Evolutionary conservation across 2,329 filamentous ascomycete genomes (phyloP).

Genomic region (Phyllosticta ampelicida): DNA sequence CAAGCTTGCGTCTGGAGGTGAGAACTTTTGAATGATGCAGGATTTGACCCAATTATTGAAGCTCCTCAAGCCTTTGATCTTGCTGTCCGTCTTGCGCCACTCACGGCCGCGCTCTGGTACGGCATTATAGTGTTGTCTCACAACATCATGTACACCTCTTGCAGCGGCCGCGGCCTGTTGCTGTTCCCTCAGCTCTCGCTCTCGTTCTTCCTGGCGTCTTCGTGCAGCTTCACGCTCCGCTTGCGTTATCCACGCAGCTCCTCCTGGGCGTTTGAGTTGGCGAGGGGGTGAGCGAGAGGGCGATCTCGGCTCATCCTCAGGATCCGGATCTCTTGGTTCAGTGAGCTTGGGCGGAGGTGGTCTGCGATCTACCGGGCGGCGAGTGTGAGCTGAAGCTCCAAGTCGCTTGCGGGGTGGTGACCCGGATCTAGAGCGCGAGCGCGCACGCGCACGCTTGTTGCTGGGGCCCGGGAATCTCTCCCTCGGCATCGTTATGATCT

Average conservation of each 20-base stretch:
- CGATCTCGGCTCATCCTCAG: slow-evolving; percentile 13
- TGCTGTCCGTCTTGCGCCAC: slow-evolving; percentile 87
- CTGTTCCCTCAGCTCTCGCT: slow-evolving; percentile 37
- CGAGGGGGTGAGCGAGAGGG: slow-evolving; percentile 39
- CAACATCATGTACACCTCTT: slow-evolving; percentile 62
- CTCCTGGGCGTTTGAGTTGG: slow-evolving; percentile 52
- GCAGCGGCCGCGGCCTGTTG: slow-evolving; percentile 5
- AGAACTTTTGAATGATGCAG: slow-evolving; percentile 93
- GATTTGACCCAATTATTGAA: slow-evolving; percentile 99
- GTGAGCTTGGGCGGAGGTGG: background rate
- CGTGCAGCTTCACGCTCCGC: slow-evolving; percentile 58
- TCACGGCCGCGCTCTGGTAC: slow-evolving; percentile 88
- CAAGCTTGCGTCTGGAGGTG: slow-evolving; percentile 32
- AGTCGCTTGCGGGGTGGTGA: slow-evolving; percentile 28
- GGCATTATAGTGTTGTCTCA: slow-evolving; percentile 89
- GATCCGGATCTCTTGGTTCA: slow-evolving; percentile 1
- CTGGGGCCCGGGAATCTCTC: slow-evolving; percentile 6
- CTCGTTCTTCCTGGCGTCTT: slow-evolving; percentile 33
- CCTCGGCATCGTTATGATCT: slow-evolving; percentile 5
- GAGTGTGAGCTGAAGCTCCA: slow-evolving; percentile 19
- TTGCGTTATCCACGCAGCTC: slow-evolving; percentile 49
- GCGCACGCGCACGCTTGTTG: slow-evolving; percentile 13
- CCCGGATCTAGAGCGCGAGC: slow-evolving; percentile 21
- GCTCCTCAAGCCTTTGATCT: slow-evolving; percentile 85
- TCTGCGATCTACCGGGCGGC: slow-evolving; percentile 1